These are phyloP conservation scores for Drechslerella dactyloides DNA, from an alignment of 2,329 filamentous ascomycete species.

Conservation along the genomic window DNA sequence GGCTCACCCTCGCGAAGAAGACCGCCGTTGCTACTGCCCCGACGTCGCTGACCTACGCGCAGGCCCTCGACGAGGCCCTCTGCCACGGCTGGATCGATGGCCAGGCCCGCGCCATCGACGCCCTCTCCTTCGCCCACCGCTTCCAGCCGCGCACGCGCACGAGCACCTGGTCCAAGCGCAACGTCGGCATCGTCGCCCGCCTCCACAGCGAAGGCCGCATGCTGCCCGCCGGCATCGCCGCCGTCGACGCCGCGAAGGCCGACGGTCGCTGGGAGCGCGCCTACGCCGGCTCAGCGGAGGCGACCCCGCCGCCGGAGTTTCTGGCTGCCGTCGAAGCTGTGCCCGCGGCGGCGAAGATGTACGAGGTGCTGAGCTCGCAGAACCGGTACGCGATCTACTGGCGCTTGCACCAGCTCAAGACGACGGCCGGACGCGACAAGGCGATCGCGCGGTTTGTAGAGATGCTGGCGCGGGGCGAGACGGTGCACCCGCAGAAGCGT, in stretches of 20 bases:
- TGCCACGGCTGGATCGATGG: constrained; percentile 71
- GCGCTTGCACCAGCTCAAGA: constrained; percentile 59
- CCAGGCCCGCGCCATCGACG: constrained; percentile 61
- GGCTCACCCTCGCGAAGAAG: constrained; percentile 56
- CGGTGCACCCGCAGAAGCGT: constrained; percentile 50
- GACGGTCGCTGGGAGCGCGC: constrained; percentile 68
- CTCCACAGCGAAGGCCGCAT: constrained; percentile 63
- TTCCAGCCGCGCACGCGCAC: constrained; percentile 66
- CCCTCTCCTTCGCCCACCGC: constrained; percentile 63
- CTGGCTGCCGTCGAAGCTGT: constrained; percentile 59
- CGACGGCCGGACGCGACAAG: constrained; percentile 56
- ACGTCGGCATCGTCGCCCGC: constrained; percentile 63
- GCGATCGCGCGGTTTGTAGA: constrained; percentile 60
- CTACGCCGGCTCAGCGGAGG: constrained; percentile 63
- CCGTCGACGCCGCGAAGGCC: constrained; percentile 64
- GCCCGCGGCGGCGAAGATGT: constrained; percentile 58
- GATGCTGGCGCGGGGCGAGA: constrained; percentile 58
- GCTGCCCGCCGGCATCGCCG: constrained; percentile 61
- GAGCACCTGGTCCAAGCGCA: constrained; percentile 68
- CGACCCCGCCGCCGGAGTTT: constrained; percentile 62
- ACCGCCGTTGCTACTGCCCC: constrained; percentile 49
- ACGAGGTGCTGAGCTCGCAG: constrained; percentile 60
- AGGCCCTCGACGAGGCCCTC: constrained; percentile 59
- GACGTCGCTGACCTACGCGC: constrained; percentile 56
- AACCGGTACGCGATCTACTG: constrained; percentile 62